Conservation (phyloP, 768 basidiomycete species). For the Chiua virens region DNA sequence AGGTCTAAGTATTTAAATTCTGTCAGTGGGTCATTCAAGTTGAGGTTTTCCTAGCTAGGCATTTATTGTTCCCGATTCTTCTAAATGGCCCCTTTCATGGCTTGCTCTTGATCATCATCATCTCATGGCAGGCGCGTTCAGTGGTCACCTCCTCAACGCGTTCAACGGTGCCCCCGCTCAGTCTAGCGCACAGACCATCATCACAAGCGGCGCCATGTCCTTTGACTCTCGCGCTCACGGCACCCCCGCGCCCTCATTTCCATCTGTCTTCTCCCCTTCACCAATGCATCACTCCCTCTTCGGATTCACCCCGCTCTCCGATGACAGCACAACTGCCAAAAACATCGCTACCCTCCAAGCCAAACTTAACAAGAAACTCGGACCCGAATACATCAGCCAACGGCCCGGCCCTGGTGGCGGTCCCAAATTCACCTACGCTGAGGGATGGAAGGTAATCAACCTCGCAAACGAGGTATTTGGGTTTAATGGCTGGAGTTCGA, state of each 20-base stretch:
- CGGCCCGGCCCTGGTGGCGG: slow-evolving; percentile 87
- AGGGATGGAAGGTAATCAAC: slow-evolving; percentile 98
- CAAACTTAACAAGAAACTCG: slow-evolving; percentile 84
- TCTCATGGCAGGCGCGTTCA: slow-evolving; percentile 58
- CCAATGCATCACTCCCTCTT: neutral
- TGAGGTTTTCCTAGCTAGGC: neutral
- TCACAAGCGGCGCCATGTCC: slow-evolving; percentile 56
- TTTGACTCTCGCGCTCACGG: slow-evolving; percentile 61
- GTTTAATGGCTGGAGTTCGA: slow-evolving; percentile 94
- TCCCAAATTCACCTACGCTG: slow-evolving; percentile 87
- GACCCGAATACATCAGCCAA: slow-evolving; percentile 91
- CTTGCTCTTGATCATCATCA: slow-evolving; percentile 14
- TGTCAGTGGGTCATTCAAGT: no score
- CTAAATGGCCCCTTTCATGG: neutral
- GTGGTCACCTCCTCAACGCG: slow-evolving; percentile 55
- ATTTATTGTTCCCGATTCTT: no score
- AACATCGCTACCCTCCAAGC: slow-evolving; percentile 71
- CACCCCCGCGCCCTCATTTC: slow-evolving; percentile 16
- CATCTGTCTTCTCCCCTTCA: slow-evolving; percentile 6
- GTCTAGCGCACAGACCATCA: slow-evolving; percentile 32
- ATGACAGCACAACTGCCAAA: slow-evolving; percentile 55
- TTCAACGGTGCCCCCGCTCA: slow-evolving; percentile 29
- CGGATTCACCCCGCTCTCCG: slow-evolving; percentile 37
- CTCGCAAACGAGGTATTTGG: slow-evolving; percentile 98
- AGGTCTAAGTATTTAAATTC: no score